Evolutionary conservation across 805 yeast species (phyloP).

Genomic region (Suhomyces canberraensis): DNA sequence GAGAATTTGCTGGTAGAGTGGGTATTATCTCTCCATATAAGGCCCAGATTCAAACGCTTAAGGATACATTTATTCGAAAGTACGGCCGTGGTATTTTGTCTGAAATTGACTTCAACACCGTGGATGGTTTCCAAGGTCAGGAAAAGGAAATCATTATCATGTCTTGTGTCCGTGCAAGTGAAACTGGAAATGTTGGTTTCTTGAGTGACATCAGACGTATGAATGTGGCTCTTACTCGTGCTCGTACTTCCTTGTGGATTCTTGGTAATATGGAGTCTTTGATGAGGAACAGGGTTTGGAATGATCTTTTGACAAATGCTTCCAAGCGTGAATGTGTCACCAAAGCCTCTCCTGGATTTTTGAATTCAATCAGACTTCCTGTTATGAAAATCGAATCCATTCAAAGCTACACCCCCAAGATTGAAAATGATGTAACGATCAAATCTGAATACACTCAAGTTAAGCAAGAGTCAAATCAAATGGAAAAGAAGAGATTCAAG

Average conservation of each 20-base stretch:
- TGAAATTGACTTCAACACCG: constrained; percentile 85
- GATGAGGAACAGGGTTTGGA: constrained; percentile 68
- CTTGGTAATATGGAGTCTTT: constrained; percentile 76
- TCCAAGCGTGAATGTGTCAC: constrained; percentile 38
- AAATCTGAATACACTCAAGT: no score
- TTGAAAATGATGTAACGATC: no score
- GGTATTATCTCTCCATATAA: constrained; percentile 95
- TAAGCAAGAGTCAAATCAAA: no score
- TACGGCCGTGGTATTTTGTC: constrained; percentile 63
- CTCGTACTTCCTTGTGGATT: constrained; percentile 88
- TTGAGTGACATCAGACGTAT: constrained; percentile 88
- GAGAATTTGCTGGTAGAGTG: constrained; percentile 64
- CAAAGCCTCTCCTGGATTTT: constrained; percentile 36
- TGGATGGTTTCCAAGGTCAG: constrained; percentile 96
- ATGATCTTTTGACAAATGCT: constrained; percentile 64
- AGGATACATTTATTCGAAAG: constrained; percentile 50
- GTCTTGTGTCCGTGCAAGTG: constrained; percentile 91
- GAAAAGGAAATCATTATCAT: constrained; percentile 91
- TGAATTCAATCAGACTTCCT: constrained; percentile 10
- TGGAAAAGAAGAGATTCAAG: constrained; percentile 1
- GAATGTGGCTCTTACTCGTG: constrained; percentile 97
- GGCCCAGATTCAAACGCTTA: constrained; percentile 69
- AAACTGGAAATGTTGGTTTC: constrained; percentile 73
- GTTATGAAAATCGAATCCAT: background rate
- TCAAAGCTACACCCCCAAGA: no score